Conservation (phyloP, 257 asterid species). For the Coffea eugenioides region DNA sequence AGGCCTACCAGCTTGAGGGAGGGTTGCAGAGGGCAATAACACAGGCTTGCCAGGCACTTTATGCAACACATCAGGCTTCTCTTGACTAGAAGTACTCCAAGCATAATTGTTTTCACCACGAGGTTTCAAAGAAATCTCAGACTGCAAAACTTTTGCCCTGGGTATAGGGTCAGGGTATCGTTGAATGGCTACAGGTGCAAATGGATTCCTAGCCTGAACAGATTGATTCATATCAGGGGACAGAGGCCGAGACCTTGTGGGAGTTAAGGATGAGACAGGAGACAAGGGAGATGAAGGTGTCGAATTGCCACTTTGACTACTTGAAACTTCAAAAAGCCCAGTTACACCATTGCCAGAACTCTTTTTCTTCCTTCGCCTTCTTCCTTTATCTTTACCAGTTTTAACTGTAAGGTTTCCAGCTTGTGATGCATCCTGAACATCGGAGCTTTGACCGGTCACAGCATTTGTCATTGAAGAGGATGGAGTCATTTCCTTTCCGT, state of each 20-base stretch:
- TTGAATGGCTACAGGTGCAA: slow-evolving; percentile 18
- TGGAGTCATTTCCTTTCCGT: slow-evolving; percentile 19
- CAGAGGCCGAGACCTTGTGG: slow-evolving; percentile 38
- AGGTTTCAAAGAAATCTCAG: slow-evolving; percentile 24
- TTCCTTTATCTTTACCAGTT: slow-evolving; percentile 65
- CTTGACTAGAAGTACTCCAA: slow-evolving; percentile 23
- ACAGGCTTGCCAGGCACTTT: slow-evolving; percentile 42
- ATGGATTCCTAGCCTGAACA: slow-evolving; percentile 34
- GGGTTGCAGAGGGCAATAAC: slow-evolving; percentile 63
- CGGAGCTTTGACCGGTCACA: slow-evolving; percentile 29
- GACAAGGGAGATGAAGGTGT: slow-evolving; percentile 88
- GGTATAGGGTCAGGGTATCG: slow-evolving; percentile 25
- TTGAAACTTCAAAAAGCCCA: slow-evolving; percentile 60
- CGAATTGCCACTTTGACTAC: slow-evolving; percentile 91
- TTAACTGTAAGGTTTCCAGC: slow-evolving; percentile 47
- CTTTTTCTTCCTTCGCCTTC: slow-evolving; percentile 73
- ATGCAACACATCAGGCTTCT: slow-evolving; percentile 34
- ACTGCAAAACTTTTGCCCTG: slow-evolving; percentile 26
- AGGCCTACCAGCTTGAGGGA: slow-evolving; percentile 41
- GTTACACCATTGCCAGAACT: slow-evolving; percentile 34
- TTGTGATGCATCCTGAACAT: slow-evolving; percentile 34
- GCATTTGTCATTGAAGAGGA: slow-evolving; percentile 20
- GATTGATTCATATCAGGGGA: slow-evolving; percentile 37
- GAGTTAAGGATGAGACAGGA: slow-evolving; percentile 50
- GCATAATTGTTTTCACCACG: slow-evolving; percentile 19